Evolutionary conservation across 2,329 filamentous ascomycete genomes (phyloP).

Genomic region (Fusarium sp.): DNA sequence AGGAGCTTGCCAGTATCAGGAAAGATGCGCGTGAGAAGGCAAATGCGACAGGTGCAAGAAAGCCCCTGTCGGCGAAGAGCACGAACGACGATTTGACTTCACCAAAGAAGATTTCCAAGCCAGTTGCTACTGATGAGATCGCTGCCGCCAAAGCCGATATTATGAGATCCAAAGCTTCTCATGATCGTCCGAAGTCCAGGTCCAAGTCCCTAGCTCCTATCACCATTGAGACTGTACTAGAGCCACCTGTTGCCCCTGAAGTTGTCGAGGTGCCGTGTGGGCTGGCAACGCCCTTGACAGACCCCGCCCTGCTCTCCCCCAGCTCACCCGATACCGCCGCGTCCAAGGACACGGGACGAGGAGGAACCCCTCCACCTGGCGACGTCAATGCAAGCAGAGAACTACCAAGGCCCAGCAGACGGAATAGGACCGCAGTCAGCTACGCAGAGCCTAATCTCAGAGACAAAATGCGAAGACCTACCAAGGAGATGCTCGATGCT

Average conservation of each 20-base stretch:
- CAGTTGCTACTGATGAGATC: slow-evolving; percentile 50
- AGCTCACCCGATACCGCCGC: slow-evolving; percentile 61
- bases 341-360: slow-evolving; percentile 47
- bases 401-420: slow-evolving; percentile 72
- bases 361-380: slow-evolving; percentile 69
- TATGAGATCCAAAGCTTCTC: slow-evolving; percentile 41
- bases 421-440: slow-evolving; percentile 76
- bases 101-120: slow-evolving; percentile 62
- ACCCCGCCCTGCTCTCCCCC: slow-evolving; percentile 57
- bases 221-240: slow-evolving; percentile 32
- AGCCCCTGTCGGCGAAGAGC: slow-evolving; percentile 66
- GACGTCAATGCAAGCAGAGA: slow-evolving; percentile 67
- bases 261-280: slow-evolving; percentile 29
- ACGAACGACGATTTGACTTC: slow-evolving; percentile 69
- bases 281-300: slow-evolving; percentile 48
- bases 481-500: slow-evolving; percentile 79
- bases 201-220: slow-evolving; percentile 42
- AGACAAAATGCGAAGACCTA: slow-evolving; percentile 85
- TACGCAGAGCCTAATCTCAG: slow-evolving; percentile 85
- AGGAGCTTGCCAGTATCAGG: slow-evolving; percentile 56
- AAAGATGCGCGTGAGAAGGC: slow-evolving; percentile 54
- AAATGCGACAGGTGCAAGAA: slow-evolving; percentile 52
- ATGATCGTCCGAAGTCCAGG: slow-evolving; percentile 44
- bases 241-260: slow-evolving; percentile 27
- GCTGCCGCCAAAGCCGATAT: slow-evolving; percentile 54